Evolutionary conservation across 177 flowering plant genomes (phyloP).

Genomic region (Tripterygium wilfordii): DNA sequence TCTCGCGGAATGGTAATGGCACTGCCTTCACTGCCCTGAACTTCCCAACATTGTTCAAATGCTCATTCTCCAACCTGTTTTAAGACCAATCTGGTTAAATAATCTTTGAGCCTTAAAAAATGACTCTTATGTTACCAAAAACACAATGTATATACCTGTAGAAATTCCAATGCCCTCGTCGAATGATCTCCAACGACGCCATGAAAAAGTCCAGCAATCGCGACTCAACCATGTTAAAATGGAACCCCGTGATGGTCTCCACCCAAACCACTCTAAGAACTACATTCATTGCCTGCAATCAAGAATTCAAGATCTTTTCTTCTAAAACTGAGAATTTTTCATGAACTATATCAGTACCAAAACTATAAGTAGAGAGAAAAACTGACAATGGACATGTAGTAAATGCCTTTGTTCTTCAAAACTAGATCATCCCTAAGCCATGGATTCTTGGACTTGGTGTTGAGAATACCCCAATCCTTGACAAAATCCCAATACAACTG

Average conservation of each 20-base stretch:
- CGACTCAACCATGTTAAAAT: constrained; percentile 35
- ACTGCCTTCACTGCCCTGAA: constrained; percentile 79
- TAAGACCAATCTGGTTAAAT: background rate
- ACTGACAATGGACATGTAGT: constrained; percentile 82
- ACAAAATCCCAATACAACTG: constrained; percentile 97
- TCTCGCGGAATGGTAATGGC: constrained; percentile 76
- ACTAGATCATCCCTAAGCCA: constrained; percentile 87
- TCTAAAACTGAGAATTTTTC: background rate
- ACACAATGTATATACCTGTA: constrained; percentile 57
- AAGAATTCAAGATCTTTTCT: constrained; percentile 1
- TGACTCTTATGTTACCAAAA: background rate
- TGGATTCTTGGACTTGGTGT: constrained; percentile 58
- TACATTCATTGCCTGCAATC: constrained; percentile 61
- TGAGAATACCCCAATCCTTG: constrained; percentile 87
- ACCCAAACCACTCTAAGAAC: constrained; percentile 89
- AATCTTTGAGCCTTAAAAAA: background rate
- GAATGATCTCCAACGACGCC: constrained; percentile 85
- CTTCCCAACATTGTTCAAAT: constrained; percentile 78
- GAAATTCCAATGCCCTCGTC: constrained; percentile 98
- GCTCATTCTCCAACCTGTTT: constrained; percentile 87
- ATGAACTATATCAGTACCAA: no score
- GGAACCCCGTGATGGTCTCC: constrained; percentile 56
- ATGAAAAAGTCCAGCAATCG: constrained; percentile 64
- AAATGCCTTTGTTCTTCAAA: constrained; percentile 62
- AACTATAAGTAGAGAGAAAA: background rate